These are phyloP conservation scores for Trichoderma erinaceum DNA, from an alignment of 495 filamentous ascomycete species.

Conservation along the genomic window DNA sequence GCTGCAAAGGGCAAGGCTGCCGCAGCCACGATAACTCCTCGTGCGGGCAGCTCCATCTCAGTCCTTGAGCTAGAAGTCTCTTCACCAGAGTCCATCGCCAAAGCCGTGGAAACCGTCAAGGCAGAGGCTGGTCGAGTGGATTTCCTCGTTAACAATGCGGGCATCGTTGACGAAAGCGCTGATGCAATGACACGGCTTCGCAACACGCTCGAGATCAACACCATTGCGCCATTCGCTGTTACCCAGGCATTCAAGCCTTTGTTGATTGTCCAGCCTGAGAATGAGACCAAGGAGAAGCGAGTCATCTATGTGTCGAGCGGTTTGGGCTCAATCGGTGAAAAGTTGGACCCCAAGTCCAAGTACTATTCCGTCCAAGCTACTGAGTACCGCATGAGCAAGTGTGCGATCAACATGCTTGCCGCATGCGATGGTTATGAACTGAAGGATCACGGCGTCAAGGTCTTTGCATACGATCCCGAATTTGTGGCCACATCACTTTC, in stretches of 20 bases:
- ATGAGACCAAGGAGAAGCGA: background rate
- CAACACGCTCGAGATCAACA: conserved; percentile 46
- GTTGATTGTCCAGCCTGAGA: conserved; percentile 25
- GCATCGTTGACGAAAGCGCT: conserved; percentile 24
- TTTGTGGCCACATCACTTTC: conserved; percentile 46
- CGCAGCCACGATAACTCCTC: conserved; percentile 29
- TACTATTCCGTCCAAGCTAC: conserved; percentile 23
- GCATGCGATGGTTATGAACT: conserved; percentile 45
- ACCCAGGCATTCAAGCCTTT: conserved; percentile 42
- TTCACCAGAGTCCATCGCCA: conserved; percentile 35
- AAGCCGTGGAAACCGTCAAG: conserved; percentile 28
- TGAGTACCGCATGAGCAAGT: conserved; percentile 51
- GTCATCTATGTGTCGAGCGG: conserved; percentile 41
- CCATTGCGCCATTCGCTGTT: conserved; percentile 38
- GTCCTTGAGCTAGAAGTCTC: conserved; percentile 44
- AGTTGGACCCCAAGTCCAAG: conserved; percentile 23
- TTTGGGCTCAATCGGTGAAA: conserved; percentile 28
- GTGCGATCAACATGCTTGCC: conserved; percentile 58
- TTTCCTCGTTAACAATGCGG: conserved; percentile 46
- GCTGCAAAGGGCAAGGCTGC: conserved; percentile 39
- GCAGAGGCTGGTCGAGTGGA: conserved; percentile 37
- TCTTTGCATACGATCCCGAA: conserved; percentile 47
- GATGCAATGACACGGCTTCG: conserved; percentile 25
- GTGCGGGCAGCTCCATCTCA: conserved; percentile 26
- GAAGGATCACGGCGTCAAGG: conserved; percentile 49